These are phyloP conservation scores for Lachancea dasiensis DNA, from an alignment of 805 yeast genomes.

Conservation along the genomic window DNA sequence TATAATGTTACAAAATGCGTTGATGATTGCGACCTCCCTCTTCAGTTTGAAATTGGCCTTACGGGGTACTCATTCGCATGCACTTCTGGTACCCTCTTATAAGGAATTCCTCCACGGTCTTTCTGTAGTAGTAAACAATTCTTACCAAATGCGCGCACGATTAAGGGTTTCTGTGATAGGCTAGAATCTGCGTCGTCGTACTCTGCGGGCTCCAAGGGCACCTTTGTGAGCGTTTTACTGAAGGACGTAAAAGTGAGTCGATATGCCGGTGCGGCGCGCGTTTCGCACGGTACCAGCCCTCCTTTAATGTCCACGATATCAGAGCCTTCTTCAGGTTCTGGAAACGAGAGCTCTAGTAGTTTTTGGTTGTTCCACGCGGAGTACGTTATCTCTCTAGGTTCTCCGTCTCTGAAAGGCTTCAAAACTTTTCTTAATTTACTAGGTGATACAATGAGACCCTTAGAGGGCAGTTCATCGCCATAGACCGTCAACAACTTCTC, in stretches of 20 bases:
- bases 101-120: conserved; percentile 34
- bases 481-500: conserved; percentile 24
- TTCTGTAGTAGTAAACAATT: conserved; percentile 27
- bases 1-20: conserved; percentile 7
- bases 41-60: conserved; percentile 5
- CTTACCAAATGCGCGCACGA: conserved; percentile 32
- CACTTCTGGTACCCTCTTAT: conserved; percentile 30
- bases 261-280: conserved; percentile 20
- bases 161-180: conserved; percentile 19
- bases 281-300: conserved; percentile 27
- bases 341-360: conserved; percentile 17
- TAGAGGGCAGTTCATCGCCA: conserved; percentile 31
- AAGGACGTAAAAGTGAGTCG: conserved; percentile 25
- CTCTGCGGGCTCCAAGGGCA: conserved; percentile 27
- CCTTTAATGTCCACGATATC: conserved; percentile 28
- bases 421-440: conserved; percentile 26
- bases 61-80: conserved; percentile 26
- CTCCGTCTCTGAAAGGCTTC: conserved; percentile 32
- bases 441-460: conserved; percentile 28
- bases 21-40: neutral
- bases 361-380: conserved; percentile 17
- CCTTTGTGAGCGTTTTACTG: conserved; percentile 22
- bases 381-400: conserved; percentile 28
- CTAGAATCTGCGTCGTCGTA: conserved; percentile 12
- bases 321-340: conserved; percentile 14